These are phyloP conservation scores for Rhodofomes roseus DNA, from an alignment of 1,284 basidiomycete species.

Conservation along the genomic window DNA sequence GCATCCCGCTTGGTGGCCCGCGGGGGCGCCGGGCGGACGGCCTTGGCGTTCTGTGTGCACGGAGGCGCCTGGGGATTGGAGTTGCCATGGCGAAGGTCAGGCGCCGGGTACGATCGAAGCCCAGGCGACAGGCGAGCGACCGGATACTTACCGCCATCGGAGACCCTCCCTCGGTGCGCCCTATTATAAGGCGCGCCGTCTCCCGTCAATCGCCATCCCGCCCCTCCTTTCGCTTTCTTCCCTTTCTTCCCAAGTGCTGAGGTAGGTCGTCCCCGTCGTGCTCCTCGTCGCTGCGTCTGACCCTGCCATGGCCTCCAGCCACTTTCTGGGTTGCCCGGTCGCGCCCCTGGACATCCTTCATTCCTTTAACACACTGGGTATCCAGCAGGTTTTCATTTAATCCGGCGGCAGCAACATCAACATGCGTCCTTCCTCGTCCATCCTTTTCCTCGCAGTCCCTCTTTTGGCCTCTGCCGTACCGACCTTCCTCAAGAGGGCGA, in stretches of 20 bases:
- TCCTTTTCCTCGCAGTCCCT: constrained; percentile 45
- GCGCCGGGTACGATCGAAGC: neutral
- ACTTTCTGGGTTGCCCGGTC: constrained; percentile 63
- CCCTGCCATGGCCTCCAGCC: constrained; percentile 10
- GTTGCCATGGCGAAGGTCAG: neutral
- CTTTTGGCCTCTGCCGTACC: constrained; percentile 51
- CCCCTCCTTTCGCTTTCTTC: constrained; percentile 4
- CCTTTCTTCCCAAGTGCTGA: constrained; percentile 14
- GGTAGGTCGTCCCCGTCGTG: neutral
- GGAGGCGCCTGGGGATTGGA: neutral
- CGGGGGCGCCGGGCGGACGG: too few relatives aligned
- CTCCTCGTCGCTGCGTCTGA: neutral
- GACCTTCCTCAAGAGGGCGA: constrained; percentile 34
- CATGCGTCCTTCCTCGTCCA: constrained; percentile 40
- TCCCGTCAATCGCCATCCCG: neutral
- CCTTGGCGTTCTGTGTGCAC: neutral
- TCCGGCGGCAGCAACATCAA: constrained; percentile 36
- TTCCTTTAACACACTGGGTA: constrained; percentile 40
- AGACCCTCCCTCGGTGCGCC: neutral
- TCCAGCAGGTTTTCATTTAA: constrained; percentile 41
- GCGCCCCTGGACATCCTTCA: constrained; percentile 54
- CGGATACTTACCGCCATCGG: too few relatives aligned
- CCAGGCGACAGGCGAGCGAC: too few relatives aligned
- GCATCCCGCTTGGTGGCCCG: too few relatives aligned
- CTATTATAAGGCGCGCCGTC: constrained; percentile 1